These are phyloP conservation scores for Cyberlindnera saturnus DNA, from an alignment of 805 yeast species.

Conservation along the genomic window DNA sequence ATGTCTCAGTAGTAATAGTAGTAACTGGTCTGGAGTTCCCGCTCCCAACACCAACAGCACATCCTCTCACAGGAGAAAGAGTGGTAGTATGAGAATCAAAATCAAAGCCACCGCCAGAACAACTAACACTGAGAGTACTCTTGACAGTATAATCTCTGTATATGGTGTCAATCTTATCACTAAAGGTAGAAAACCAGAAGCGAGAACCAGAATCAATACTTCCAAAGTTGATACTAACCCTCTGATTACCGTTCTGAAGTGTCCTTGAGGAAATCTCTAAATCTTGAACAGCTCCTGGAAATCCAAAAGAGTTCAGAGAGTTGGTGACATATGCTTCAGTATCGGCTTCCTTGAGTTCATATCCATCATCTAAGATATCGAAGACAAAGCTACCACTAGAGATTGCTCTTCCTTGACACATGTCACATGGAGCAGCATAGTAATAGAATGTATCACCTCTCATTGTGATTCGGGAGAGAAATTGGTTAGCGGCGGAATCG, in stretches of 20 bases:
- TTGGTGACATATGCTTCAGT: slow-evolving; percentile 1
- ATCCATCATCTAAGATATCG: neutral
- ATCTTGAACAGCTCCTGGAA: neutral
- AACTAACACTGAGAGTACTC: neutral
- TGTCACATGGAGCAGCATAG: slow-evolving; percentile 2
- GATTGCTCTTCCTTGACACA: slow-evolving; percentile 4
- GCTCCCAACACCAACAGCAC: slow-evolving; percentile 8
- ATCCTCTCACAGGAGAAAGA: slow-evolving; percentile 1
- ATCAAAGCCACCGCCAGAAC: neutral
- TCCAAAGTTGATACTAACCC: slow-evolving; percentile 3
- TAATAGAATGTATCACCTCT: slow-evolving; percentile 11
- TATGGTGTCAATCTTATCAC: neutral
- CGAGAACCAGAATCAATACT: slow-evolving; percentile 6
- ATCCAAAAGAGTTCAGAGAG: slow-evolving; percentile 2
- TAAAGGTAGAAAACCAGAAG: slow-evolving; percentile 6
- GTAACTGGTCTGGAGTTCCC: slow-evolving; percentile 5
- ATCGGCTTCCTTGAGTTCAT: neutral
- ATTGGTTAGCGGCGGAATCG: neutral
- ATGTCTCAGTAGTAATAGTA: slow-evolving; percentile 1
- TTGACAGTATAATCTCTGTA: neutral
- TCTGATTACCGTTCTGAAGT: neutral
- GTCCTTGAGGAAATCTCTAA: neutral
- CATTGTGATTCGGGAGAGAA: slow-evolving; percentile 10
- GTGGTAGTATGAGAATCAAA: neutral
- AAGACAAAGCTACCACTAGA: slow-evolving; percentile 6